A percentile compares a stretch with the other conserved stretches of the same genome.
These are phyloP conservation scores for Lentinula guzmanii DNA, from an alignment of 768 basidiomycete genomes.

Conservation along the genomic window DNA sequence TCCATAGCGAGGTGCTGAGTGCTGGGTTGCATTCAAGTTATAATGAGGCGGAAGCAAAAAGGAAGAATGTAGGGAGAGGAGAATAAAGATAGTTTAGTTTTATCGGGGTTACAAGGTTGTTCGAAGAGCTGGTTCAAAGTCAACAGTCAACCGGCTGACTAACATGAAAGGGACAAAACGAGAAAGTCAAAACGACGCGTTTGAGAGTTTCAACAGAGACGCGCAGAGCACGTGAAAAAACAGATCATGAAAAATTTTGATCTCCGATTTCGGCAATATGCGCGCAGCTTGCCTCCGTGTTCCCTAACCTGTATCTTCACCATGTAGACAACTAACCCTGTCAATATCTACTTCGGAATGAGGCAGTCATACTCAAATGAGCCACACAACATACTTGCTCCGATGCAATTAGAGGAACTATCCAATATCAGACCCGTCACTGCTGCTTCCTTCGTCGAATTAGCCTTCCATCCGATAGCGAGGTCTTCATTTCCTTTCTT, in stretches of 20 bases:
- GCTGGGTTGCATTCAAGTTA: background rate
- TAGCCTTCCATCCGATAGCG: no score
- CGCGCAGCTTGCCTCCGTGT: no score
- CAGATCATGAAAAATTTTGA: background rate
- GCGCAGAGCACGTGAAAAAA: background rate
- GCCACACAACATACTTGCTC: no score
- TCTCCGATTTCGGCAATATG: no score
- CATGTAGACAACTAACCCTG: no score
- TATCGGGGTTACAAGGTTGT: background rate
- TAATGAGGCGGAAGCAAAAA: background rate
- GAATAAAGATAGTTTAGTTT: background rate
- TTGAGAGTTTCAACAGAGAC: background rate
- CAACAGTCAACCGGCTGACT: background rate
- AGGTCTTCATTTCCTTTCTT: no score
- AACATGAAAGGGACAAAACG: background rate
- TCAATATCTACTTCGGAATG: no score
- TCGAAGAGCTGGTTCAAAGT: background rate
- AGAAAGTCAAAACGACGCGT: background rate
- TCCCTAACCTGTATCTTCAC: no score
- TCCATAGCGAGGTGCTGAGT: constrained; percentile 19
- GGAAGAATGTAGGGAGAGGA: background rate
- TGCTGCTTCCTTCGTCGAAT: no score
- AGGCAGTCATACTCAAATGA: no score
- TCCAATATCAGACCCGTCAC: no score
- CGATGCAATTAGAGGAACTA: no score